Evolutionary conservation across 1,284 basidiomycete species (phyloP).

Genomic region (Trichosporon coremiiforme): DNA sequence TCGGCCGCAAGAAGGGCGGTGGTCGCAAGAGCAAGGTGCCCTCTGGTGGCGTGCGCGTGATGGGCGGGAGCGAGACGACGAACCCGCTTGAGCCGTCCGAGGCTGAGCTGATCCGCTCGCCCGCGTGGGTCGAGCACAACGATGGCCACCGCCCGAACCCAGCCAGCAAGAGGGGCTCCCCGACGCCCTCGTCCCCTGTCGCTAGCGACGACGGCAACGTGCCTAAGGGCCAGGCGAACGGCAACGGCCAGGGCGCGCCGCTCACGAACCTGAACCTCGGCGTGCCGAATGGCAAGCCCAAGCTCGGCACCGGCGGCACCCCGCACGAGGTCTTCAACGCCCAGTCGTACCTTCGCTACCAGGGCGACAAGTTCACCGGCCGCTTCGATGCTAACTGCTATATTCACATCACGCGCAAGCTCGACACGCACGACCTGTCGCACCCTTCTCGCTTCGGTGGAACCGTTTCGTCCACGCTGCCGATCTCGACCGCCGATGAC

Average conservation of each 20-base stretch:
- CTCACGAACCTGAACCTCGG: conserved; percentile 30
- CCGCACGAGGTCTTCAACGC: conserved; percentile 73
- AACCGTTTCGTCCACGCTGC: conserved; percentile 32
- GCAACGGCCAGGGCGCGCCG: neutral
- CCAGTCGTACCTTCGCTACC: conserved; percentile 94
- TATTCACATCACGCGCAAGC: conserved; percentile 94
- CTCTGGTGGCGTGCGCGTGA: conserved; percentile 48
- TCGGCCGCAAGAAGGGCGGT: conserved; percentile 71
- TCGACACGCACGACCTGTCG: conserved; percentile 92
- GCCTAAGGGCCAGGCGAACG: neutral
- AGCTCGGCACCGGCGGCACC: conserved; percentile 35
- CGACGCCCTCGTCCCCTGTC: neutral
- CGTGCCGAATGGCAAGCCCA: conserved; percentile 29
- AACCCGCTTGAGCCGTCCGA: conserved; percentile 43
- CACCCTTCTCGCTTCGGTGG: conserved; percentile 59
- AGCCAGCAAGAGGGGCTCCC: conserved; percentile 9
- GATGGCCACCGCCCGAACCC: conserved; percentile 74
- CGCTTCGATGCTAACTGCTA: conserved; percentile 96
- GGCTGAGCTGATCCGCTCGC: conserved; percentile 56
- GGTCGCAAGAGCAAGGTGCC: conserved; percentile 41
- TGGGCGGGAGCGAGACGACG: conserved; percentile 53
- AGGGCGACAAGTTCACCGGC: conserved; percentile 91
- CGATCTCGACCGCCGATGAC: conserved; percentile 43
- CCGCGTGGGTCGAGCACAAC: conserved; percentile 74
- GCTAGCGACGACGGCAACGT: neutral